Percentiles rank a stretch among this genome's conserved stretches.
phyloP scores from a whole-genome alignment of 768 basidiomycete species.

The Hypsizygus marmoreus region DNA sequence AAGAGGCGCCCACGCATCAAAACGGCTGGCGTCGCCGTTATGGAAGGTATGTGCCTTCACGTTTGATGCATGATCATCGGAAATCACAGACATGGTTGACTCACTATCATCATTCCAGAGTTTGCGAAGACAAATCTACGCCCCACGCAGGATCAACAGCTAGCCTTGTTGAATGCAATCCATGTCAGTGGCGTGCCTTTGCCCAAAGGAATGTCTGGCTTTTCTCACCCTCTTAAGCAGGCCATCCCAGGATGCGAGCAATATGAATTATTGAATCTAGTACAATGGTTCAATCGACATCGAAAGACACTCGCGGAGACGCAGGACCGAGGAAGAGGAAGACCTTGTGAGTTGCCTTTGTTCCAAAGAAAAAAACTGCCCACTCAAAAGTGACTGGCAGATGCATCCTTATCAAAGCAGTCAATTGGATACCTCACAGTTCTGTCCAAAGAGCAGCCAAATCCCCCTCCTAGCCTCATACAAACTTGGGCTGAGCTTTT shows the following conservation, averaged over 20 bases:
- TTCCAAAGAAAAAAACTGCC: neutral
- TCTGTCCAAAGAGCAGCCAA: slow-evolving; percentile 20
- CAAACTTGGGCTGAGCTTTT: slow-evolving; percentile 33
- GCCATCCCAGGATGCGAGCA: slow-evolving; percentile 13
- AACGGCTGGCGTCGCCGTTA: slow-evolving; percentile 14
- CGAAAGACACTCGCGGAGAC: neutral
- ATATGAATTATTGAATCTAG: slow-evolving; percentile 3
- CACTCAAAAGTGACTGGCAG: slow-evolving; percentile 1
- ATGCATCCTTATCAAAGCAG: slow-evolving; percentile 21
- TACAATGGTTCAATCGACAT: slow-evolving; percentile 16
- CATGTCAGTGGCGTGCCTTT: too few species aligned
- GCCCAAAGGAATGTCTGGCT: too few species aligned
- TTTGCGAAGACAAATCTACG: too few species aligned
- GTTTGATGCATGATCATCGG: slow-evolving; percentile 6
- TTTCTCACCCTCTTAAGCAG: slow-evolving; percentile 4
- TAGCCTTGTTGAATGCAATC: too few species aligned
- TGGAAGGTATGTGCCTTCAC: slow-evolving; percentile 22
- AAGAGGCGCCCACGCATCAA: slow-evolving; percentile 13
- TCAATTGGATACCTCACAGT: slow-evolving; percentile 24
- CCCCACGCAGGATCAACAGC: too few species aligned
- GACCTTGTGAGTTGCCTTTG: slow-evolving; percentile 3
- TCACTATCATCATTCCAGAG: too few species aligned
- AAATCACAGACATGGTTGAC: too few species aligned
- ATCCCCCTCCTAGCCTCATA: slow-evolving; percentile 27
- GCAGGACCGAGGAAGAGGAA: neutral